Evolutionary conservation across 2,329 filamentous ascomycete species (phyloP).

Genomic region (Colletotrichum sp.): DNA sequence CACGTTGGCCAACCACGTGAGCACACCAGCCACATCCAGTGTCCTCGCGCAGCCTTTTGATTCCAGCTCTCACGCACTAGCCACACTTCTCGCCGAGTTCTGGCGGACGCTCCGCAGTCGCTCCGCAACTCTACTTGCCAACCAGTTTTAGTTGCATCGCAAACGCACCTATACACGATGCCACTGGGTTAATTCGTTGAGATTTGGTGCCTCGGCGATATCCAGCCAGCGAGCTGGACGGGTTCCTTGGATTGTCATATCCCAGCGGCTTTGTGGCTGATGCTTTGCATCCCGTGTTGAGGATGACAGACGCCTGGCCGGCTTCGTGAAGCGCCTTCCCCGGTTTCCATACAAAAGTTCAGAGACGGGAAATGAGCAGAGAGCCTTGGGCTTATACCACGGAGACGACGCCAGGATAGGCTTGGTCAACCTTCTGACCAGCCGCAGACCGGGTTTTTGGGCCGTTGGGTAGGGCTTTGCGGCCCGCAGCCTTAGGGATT

Average conservation of each 20-base stretch:
- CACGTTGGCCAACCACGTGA: not conserved
- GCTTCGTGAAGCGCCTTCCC: not conserved
- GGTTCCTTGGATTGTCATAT: not conserved
- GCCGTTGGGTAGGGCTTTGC: not conserved
- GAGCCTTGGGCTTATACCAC: not conserved
- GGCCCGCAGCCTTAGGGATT: not conserved
- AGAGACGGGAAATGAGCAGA: not conserved
- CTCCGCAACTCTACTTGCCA: not conserved
- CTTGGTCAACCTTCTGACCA: not conserved
- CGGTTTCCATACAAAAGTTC: not conserved
- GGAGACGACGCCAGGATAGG: not conserved
- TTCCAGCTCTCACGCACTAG: not conserved
- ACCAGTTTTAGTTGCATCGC: not conserved
- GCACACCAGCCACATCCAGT: slow-evolving; percentile 5
- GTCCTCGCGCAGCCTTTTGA: not conserved
- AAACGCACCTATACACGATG: not conserved
- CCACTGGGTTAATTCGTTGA: not conserved
- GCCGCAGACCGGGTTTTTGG: slow-evolving; percentile 8
- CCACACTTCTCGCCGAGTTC: not conserved
- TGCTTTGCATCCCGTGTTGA: not conserved
- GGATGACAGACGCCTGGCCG: not conserved
- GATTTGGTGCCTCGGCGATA: not conserved
- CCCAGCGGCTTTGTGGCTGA: slow-evolving; percentile 1
- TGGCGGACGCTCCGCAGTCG: not conserved
- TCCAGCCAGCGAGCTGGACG: not conserved